Base-by-base conservation (phyloP, 1,284 basidiomycete genomes). In the Vanrija sp. region DNA sequence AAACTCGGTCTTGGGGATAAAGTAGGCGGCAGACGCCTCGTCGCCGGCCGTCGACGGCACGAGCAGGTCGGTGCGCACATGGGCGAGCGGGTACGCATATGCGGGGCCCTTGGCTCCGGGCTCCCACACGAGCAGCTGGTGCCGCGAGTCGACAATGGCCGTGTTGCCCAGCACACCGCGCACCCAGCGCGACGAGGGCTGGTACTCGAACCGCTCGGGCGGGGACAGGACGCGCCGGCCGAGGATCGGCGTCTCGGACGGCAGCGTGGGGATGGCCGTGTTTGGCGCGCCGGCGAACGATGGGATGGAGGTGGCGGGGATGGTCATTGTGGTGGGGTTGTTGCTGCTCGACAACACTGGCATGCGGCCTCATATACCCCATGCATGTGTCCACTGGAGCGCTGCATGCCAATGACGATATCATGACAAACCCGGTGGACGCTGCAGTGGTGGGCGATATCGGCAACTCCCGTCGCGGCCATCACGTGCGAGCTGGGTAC, bases 91-190 rank as follows among this genome's bases (percentile, higher is more conserved):
- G 19, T 41, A 51, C 15, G 44, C 50, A 27, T 51, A 51, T 18
- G 46, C 50, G 19, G 44, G 38, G 16, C 45, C 20, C 18, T 12
- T n/a, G 19, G 18, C 6, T 18, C 41, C 37, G 15, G 44, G 37
- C 25, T 51, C 50, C 50, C 50, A 51, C 15, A 51, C 38, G 14
- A 51, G 38, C 7, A 51, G 24, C 25, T 51, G 44, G 44, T 51
- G 44, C 9, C 38, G 24, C 22, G 25, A 35, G 38, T 51, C 50
- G 18, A 51, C 50, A 18, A 51, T 25, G 19, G 35, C 24, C 1
- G 36, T 35, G 12, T 25, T 43, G 22, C 14, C 35, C 2, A 45
- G n/a, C 8, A 51, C 38, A 9, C n/a, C 43, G 24, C 50, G 50
- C 5, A 51, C 50, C 37, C 38, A 36, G 14, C 50, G 50, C 4